Base-by-base conservation (phyloP, 2,329 filamentous ascomycete species). In the Talaromyces marneffei region DNA sequence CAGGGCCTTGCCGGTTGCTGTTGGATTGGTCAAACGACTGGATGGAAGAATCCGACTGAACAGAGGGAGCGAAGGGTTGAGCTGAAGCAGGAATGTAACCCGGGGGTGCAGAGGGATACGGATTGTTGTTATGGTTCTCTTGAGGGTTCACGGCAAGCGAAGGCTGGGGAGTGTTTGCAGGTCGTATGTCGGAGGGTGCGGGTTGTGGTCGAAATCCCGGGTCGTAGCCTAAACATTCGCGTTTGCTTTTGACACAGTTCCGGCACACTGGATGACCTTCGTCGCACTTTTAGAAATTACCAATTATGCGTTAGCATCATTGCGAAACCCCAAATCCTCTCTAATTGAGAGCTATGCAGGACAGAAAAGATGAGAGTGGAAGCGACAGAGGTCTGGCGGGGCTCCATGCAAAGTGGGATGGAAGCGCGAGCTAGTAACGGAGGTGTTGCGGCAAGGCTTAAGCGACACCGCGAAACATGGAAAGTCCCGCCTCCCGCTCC, bases 181-280 rank as follows among this genome's bases (percentile, higher is more conserved):
- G 80, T 75, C 93, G 90, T 65, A 91, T 88, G 65, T 86, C 84
- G 53, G 88, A 83, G 31, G 88, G 88, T 58, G 86, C 85, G 50
- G 83, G 78, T 69, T 88, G 85, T 91, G 78, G 91, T 87, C 75
- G 85, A 78, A 87, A 87, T 65, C 87, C 85, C 37, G 85, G 85
- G 69, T 88, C 85, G 82, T 87, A 88, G 63, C 85, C 85, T 64
- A 87, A 73, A 70, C 85, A 88, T 71, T 87, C 84, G 69, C 85
- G 83, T 71, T 87, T 87, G 75, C 83, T 86, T 72, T 88, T 88
- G 67, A 84, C 80, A 69, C 85, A 88, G 71, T 88, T 88, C 68
- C 84, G 78, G 81, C 94, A 99, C 63, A 88, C 87, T 23, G 94
- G 94, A 76, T 96, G 92, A 64, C 86, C 87, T 82, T 99, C 94